A percentile compares a stretch with the other conserved stretches of the same genome.
Conservation (phyloP, 176 grass and related monocot species). For the Panicum miliaceum region DNA sequence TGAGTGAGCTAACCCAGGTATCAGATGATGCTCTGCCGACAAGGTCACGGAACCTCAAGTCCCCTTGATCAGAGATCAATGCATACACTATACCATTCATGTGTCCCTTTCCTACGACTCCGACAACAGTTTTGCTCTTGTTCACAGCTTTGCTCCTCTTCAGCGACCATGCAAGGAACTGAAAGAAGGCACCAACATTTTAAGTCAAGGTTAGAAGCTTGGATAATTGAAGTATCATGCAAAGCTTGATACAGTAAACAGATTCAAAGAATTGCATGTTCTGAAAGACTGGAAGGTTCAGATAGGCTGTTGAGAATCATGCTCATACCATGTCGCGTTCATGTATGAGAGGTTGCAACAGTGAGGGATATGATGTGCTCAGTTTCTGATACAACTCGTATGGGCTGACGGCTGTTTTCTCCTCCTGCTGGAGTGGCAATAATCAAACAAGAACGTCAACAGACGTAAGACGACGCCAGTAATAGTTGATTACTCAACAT, state of each 20-base stretch:
- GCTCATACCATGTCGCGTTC: conserved; percentile 87
- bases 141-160: conserved; percentile 98
- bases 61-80: conserved; percentile 80
- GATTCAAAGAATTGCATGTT: not conserved
- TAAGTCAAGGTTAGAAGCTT: not conserved
- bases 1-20: conserved; percentile 56
- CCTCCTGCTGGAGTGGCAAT: conserved; percentile 38
- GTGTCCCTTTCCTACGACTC: conserved; percentile 82
- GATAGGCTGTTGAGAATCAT: not conserved
- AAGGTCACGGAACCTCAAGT: conserved; percentile 81
- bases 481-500: not conserved
- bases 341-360: conserved; percentile 83
- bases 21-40: conserved; percentile 59
- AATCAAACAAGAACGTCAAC: not conserved
- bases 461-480: not conserved
- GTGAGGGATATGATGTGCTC: conserved; percentile 79
- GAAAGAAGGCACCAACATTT: conserved; percentile 23
- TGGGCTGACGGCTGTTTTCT: conserved; percentile 58
- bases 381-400: conserved; percentile 74
- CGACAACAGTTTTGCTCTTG: conserved; percentile 78
- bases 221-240: not conserved
- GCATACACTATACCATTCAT: conserved; percentile 91
- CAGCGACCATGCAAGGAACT: conserved; percentile 93
- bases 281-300: not conserved
- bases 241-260: not conserved